Percentiles rank a stretch among this genome's conserved stretches.
Evolutionary conservation across 2,329 filamentous ascomycete species (phyloP).

Genomic region (Lasiodiplodia sp.): DNA sequence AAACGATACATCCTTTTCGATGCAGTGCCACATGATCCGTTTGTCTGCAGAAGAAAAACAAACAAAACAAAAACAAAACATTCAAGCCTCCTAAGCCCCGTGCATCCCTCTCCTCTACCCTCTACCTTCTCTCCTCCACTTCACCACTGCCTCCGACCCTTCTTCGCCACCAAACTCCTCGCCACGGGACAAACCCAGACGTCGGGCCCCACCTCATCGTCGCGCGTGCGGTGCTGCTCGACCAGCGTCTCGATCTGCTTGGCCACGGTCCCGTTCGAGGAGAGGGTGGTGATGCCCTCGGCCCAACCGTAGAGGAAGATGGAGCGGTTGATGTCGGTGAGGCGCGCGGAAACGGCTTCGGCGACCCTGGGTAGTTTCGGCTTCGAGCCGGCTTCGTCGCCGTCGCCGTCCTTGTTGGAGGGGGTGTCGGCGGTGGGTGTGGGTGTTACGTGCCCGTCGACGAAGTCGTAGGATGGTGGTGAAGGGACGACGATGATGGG

Average conservation of each 20-base stretch:
- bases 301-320: conserved; percentile 79
- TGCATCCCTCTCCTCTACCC: not conserved
- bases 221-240: conserved; percentile 57
- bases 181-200: conserved; percentile 72
- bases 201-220: conserved; percentile 63
- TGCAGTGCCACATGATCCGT: too few species aligned
- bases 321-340: conserved; percentile 70
- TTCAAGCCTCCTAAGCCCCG: too few species aligned
- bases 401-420: not conserved
- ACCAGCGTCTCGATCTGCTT: conserved; percentile 69
- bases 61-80: not conserved
- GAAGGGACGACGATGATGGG: conserved; percentile 64
- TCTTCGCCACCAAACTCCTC: conserved; percentile 70
- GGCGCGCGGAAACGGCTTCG: conserved; percentile 52
- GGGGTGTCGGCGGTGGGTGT: too few species aligned
- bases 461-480: conserved; percentile 33
- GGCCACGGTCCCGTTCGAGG: conserved; percentile 72
- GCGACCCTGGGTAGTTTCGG: conserved; percentile 49
- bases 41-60: too few species aligned
- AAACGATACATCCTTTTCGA: too few species aligned
- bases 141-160: conserved; percentile 18
- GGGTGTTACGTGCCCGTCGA: not conserved
- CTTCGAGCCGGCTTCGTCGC: conserved; percentile 41
- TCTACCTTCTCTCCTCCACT: not conserved
- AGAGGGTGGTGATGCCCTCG: conserved; percentile 68